Conservation (phyloP, 2,329 filamentous ascomycete species). For the Fonsecaea erecta region DNA sequence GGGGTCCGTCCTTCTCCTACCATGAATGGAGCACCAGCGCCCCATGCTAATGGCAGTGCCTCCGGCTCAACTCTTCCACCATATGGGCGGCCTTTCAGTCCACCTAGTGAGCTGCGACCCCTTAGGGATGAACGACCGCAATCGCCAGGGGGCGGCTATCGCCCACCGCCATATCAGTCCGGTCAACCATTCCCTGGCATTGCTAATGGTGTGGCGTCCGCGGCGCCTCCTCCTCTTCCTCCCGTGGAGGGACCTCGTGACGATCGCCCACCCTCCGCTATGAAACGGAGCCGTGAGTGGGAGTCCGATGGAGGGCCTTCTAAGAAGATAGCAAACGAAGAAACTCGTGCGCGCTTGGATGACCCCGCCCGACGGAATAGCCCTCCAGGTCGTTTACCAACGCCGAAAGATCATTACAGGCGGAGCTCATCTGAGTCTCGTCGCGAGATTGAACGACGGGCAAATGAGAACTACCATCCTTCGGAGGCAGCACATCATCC, state of each 20-base stretch:
- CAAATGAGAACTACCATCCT: slow-evolving; percentile 81
- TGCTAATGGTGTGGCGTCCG: slow-evolving; percentile 68
- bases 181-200: slow-evolving; percentile 71
- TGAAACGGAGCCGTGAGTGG: slow-evolving; percentile 91
- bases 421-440: slow-evolving; percentile 72
- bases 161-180: slow-evolving; percentile 78
- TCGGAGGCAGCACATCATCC: slow-evolving; percentile 91
- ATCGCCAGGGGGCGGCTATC: slow-evolving; percentile 88
- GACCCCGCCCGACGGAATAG: slow-evolving; percentile 80
- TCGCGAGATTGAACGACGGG: slow-evolving; percentile 68
- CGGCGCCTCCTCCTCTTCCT: slow-evolving; percentile 48
- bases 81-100: slow-evolving; percentile 75
- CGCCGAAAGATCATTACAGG: slow-evolving; percentile 72
- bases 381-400: slow-evolving; percentile 59
- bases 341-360: slow-evolving; percentile 82
- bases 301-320: slow-evolving; percentile 72
- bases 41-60: slow-evolving; percentile 61
- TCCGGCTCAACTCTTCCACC: slow-evolving; percentile 66
- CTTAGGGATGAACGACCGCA: slow-evolving; percentile 82
- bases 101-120: slow-evolving; percentile 80
- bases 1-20: slow-evolving; percentile 52
- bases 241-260: slow-evolving; percentile 69
- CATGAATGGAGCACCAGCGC: slow-evolving; percentile 58
- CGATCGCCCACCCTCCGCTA: slow-evolving; percentile 76
- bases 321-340: slow-evolving; percentile 89